Base-by-base conservation (phyloP, 805 yeast species). In the Nakazawaea wyomingensis region DNA sequence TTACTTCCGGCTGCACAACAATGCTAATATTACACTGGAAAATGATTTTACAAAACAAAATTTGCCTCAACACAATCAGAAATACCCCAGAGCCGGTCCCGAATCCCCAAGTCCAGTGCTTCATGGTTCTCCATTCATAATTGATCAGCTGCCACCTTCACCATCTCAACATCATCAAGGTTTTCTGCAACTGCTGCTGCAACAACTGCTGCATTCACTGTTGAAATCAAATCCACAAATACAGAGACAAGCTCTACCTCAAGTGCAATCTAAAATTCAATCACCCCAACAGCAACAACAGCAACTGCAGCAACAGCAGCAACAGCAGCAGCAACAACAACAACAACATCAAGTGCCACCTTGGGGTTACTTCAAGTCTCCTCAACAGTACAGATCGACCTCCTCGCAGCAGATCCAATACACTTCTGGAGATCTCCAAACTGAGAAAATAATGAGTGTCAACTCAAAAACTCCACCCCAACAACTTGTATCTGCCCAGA, bases 151-250 rank as follows among this genome's bases (percentile, higher is more conserved):
- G 7, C 32, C 5, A 29, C 32, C 11, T 24, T 11, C 8, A 8
- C 27, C 8, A 24, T 24, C 32, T n/a, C 32, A 11, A 29, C 32
- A 29, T 6, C 32, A 29, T 10, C 32, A 10, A 14, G 32, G 16
- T 6, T 29, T 29, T 29, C 32, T 26, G 13, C 33, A n/a, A 34
- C 29, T 13, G 24, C 41, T n/a, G 41, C 45, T 17, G 44, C 33
- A n/a, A 34, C 29, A 16, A 31, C 41, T n/a, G 41, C 45, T 17
- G 44, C 34, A 21, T 31, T 32, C 19, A 4, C 8, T 29, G n/a
- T 27, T 32, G 44, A 32, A 11, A 21, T 36, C 31, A 8, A 13
- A 17, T 34, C 29, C 28, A 22, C 39, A 17, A 32, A 43, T 24
- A 16, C 22, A 32, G 17, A 16, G 34, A 32, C 22, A 18, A 32